Conservation (phyloP, 805 yeast genomes). For the Schwanniomyces vanrijiae region DNA sequence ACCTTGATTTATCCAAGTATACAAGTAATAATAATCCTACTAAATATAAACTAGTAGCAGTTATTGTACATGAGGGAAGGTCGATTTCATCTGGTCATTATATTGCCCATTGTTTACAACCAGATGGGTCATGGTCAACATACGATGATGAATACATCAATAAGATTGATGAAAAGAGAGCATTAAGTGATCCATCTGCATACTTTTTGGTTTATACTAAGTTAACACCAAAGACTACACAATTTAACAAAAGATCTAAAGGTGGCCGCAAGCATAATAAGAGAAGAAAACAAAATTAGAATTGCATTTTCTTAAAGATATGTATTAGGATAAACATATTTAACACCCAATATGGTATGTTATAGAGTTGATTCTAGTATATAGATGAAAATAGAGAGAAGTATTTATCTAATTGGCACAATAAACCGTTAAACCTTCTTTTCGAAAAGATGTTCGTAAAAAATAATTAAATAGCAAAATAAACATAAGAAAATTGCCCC, state of each 20-base stretch:
- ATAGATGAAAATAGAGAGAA: not conserved
- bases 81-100: conserved; percentile 93
- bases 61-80: conserved; percentile 92
- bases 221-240: conserved; percentile 52
- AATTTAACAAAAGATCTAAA: conserved; percentile 7
- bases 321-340: not conserved
- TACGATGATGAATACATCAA: conserved; percentile 93
- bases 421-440: not conserved
- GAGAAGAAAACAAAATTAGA: not conserved
- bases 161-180: conserved; percentile 67
- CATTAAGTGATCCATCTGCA: conserved; percentile 82
- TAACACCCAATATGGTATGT: not conserved
- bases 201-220: conserved; percentile 86
- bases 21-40: conserved; percentile 33
- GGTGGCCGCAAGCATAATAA: not conserved
- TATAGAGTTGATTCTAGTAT: not conserved
- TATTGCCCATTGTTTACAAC: conserved; percentile 86
- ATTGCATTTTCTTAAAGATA: not conserved
- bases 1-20: conserved; percentile 69
- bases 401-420: not conserved
- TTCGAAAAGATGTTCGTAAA: not conserved
- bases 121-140: conserved; percentile 89
- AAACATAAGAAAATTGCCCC: not conserved
- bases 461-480: not conserved
- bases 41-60: conserved; percentile 71